phyloP scores from a whole-genome alignment of 495 filamentous ascomycete species.

The Annulohypoxylon nitens region DNA sequence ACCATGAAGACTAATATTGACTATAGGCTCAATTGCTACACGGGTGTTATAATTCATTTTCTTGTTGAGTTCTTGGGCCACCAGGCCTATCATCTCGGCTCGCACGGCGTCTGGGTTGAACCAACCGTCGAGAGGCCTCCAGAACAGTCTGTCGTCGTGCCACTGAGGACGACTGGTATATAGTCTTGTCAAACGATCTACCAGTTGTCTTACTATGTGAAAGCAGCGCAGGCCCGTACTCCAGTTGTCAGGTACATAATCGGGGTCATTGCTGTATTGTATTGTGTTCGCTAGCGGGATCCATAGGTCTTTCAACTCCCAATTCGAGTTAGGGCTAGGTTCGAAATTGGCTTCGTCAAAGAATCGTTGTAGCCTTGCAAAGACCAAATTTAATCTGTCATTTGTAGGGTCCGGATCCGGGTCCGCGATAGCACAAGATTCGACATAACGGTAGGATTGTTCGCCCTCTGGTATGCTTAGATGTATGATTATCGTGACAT shows the following conservation, averaged over 20 bases:
- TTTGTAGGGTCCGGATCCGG: not conserved
- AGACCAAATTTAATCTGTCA: not conserved
- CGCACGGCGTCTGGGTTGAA: conserved; percentile 44
- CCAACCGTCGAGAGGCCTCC: conserved; percentile 15
- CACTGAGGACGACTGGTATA: conserved; percentile 13
- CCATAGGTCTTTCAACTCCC: not conserved
- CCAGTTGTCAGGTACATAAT: not conserved
- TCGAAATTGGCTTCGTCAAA: not conserved
- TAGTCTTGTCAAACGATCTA: conserved; percentile 15
- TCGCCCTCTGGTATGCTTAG: too few relatives aligned
- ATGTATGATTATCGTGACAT: too few relatives aligned
- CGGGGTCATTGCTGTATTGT: not conserved
- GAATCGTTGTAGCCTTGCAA: not conserved
- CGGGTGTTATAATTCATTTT: conserved; percentile 18
- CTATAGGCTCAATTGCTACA: conserved; percentile 39
- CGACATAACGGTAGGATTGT: not conserved
- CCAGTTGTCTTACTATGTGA: conserved; percentile 20
- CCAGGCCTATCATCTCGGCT: conserved; percentile 37
- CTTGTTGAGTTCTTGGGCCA: conserved; percentile 4
- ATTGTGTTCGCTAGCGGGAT: not conserved
- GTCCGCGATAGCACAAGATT: conserved; percentile 20
- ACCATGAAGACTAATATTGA: too few relatives aligned
- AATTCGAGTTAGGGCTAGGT: not conserved
- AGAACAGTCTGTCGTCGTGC: not conserved
- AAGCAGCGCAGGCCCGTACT: conserved; percentile 40